These are phyloP conservation scores for Kwoniella dendrophila DNA, from an alignment of 768 basidiomycete genomes.

Conservation along the genomic window DNA sequence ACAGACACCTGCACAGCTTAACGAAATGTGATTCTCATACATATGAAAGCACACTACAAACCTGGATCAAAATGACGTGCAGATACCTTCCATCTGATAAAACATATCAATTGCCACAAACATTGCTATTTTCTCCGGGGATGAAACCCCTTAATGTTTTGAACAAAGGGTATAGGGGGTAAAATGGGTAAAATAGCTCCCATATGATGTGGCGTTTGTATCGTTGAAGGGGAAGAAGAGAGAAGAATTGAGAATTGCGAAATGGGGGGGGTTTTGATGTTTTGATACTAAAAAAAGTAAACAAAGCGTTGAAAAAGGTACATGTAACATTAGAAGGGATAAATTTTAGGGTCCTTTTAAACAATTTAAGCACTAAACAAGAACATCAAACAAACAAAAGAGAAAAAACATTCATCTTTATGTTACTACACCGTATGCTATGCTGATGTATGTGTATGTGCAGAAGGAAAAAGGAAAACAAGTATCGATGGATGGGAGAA, in stretches of 20 bases:
- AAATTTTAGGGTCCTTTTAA: constrained; percentile 9
- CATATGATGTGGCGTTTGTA: too few species aligned
- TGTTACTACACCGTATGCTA: background rate
- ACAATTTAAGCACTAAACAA: background rate
- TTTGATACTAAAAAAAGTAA: too few species aligned
- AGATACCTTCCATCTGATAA: constrained; percentile 8
- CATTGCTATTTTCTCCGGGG: background rate
- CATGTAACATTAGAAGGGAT: constrained; percentile 8
- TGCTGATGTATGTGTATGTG: background rate
- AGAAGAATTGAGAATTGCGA: constrained; percentile 4
- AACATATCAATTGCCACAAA: constrained; percentile 16
- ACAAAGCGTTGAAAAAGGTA: constrained; percentile 4
- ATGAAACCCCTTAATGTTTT: background rate
- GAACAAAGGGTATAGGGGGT: too few species aligned
- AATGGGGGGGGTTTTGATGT: background rate
- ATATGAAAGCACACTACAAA: too few species aligned
- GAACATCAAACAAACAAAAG: background rate
- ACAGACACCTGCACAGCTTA: background rate
- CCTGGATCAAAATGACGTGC: constrained; percentile 16
- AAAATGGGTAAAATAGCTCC: too few species aligned
- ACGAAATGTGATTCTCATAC: too few species aligned
- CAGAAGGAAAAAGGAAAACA: background rate
- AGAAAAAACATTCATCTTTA: background rate
- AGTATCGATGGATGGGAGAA: constrained; percentile 1
- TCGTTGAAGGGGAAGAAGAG: background rate